Conservation (phyloP, 441 rosid genomes). For the Populus tomentosa region DNA sequence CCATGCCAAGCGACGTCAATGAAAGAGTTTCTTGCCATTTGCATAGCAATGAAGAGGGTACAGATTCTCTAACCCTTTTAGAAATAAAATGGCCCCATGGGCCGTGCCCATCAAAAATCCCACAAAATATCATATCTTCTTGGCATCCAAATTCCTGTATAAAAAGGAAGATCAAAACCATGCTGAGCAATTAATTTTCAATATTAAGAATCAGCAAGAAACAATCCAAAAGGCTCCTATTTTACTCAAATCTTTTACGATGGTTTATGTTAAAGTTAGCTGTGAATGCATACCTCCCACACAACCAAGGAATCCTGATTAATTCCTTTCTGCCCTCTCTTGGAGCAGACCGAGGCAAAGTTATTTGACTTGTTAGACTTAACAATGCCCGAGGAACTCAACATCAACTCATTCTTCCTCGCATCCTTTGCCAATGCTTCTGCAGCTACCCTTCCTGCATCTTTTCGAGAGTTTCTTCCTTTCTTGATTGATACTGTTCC, state of each 20-base stretch:
- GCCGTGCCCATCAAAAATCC: conserved; percentile 93
- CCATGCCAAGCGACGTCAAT: conserved; percentile 32
- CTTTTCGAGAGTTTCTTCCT: conserved; percentile 32
- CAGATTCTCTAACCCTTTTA: conserved; percentile 48
- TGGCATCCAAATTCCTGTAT: conserved; percentile 84
- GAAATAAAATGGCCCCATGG: conserved; percentile 87
- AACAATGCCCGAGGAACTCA: conserved; percentile 56
- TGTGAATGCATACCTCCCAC: conserved; percentile 70
- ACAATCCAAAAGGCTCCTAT: not conserved
- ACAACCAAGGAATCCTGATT: conserved; percentile 77
- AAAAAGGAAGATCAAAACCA: not conserved
- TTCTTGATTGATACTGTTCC: conserved; percentile 54
- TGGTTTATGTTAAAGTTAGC: not conserved
- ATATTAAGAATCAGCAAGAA: not conserved
- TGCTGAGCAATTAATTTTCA: too few species aligned
- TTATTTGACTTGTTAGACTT: conserved; percentile 41
- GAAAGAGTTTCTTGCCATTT: conserved; percentile 71
- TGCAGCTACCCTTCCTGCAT: conserved; percentile 59
- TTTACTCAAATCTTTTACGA: not conserved
- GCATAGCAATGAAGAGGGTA: conserved; percentile 67
- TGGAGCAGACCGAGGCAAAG: conserved; percentile 63
- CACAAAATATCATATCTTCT: conserved; percentile 79
- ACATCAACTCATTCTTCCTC: conserved; percentile 52
- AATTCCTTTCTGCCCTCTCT: conserved; percentile 74
- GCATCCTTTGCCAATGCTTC: conserved; percentile 61